A percentile compares a stretch with the other conserved stretches of the same genome.
Conservation (phyloP, 129 eudicot genomes). For the Artemisia argyi region DNA sequence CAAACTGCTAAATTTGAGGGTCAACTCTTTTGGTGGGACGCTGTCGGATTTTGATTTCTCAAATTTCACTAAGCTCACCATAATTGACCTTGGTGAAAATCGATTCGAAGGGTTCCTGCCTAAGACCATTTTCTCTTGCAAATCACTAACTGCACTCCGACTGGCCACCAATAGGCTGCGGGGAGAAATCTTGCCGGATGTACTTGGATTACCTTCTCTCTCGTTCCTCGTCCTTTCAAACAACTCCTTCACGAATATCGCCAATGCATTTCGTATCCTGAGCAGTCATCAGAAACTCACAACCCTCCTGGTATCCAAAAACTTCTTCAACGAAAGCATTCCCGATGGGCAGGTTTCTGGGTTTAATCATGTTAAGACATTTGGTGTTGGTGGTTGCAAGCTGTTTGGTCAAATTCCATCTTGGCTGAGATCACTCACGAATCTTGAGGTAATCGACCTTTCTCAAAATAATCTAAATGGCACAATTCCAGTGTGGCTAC, state of each 20-base stretch:
- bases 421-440: slow-evolving; percentile 43
- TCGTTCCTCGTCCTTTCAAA: slow-evolving; percentile 66
- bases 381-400: slow-evolving; percentile 66
- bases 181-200: slow-evolving; percentile 45
- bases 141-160: slow-evolving; percentile 52
- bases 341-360: slow-evolving; percentile 35
- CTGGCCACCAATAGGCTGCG: slow-evolving; percentile 43
- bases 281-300: slow-evolving; percentile 45
- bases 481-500: slow-evolving; percentile 56
- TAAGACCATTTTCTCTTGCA: slow-evolving; percentile 46
- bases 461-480: slow-evolving; percentile 55
- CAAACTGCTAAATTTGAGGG: slow-evolving; percentile 50
- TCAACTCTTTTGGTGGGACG: slow-evolving; percentile 46
- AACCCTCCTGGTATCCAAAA: slow-evolving; percentile 52
- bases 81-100: slow-evolving; percentile 70
- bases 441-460: slow-evolving; percentile 62
- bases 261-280: slow-evolving; percentile 45
- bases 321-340: slow-evolving; percentile 45
- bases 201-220: slow-evolving; percentile 39
- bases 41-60: slow-evolving; percentile 67
- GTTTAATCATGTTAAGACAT: slow-evolving; percentile 46
- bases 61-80: slow-evolving; percentile 36
- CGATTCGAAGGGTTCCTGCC: slow-evolving; percentile 51
- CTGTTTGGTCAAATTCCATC: slow-evolving; percentile 52
- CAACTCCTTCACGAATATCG: slow-evolving; percentile 53